Base-by-base conservation (phyloP, 495 filamentous ascomycete genomes). In the Staphylotrichum longicolle region DNA sequence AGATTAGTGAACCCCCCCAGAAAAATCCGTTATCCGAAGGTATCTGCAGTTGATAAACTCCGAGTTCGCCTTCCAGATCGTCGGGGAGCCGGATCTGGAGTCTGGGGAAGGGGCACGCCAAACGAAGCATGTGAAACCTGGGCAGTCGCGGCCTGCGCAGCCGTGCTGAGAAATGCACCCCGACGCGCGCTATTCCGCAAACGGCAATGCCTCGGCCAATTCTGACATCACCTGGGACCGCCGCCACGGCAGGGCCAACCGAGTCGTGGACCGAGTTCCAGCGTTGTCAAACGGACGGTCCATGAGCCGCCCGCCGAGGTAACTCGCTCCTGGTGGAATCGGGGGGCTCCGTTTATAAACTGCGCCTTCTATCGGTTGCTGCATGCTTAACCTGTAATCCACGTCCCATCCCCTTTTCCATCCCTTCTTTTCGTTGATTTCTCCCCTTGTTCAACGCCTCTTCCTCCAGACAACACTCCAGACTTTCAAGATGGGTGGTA, bases 201-300 rank as follows among this genome's bases (percentile, higher is more conserved):
- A 11, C 59, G 63, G 67, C 63, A 68, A 68, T 74, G 68, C 72
- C 72, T 74, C 72, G 72, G 71, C 58, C 64, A 42, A 62, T 68
- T 67, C 68, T 74, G 72, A 72, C 72, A 72, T 72, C 70, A 71
- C 70, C 69, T 72, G 68, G 66, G 20, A 52, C 41, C 20, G 5
- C 35, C 51, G 54, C 48, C 52, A 54, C 45, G 50, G 61, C 57
- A 61, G 37, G 44, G 30, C 48, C 37, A 35, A 41, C 15, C 57
- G 57, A 45, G 39, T 61, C 52, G 45, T 59, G 51, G 51, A 57
- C 52, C 57, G 58, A 57, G 63, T 52, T 60, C 46, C 52, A 62
- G 39, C 32, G 41, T 3, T 14, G 20, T 20, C 12, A 5, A 45
- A 45, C 15, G 37, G 42, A 41, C 6, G 20, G 30, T 44, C 53